Conservation (phyloP, 257 asterid species). For the Voacanga thouarsii region DNA sequence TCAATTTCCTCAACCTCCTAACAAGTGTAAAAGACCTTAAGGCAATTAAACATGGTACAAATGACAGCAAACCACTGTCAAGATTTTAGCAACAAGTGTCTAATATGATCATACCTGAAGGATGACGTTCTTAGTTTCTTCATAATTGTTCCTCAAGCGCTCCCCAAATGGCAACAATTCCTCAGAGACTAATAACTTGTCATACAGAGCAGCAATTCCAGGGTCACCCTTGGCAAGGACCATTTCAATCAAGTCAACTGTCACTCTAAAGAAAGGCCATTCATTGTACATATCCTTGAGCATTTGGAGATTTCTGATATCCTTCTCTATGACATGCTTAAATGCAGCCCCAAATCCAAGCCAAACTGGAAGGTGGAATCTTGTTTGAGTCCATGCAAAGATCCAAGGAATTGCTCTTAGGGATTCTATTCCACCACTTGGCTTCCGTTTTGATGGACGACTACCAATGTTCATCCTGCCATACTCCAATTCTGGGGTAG, state of each 20-base stretch:
- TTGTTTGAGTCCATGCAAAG: constrained; percentile 98
- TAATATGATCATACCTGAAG: constrained; percentile 51
- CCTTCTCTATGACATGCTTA: constrained; percentile 53
- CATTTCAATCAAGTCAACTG: constrained; percentile 91
- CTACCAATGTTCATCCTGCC: constrained; percentile 98
- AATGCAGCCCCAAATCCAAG: constrained; percentile 87
- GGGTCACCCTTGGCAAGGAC: constrained; percentile 95
- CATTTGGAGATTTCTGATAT: constrained; percentile 60
- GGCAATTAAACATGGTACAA: not conserved
- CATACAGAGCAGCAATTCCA: constrained; percentile 73
- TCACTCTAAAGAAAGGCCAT: constrained; percentile 97
- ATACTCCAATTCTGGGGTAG: constrained; percentile 92
- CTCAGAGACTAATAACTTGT: constrained; percentile 62
- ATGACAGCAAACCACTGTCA: not conserved
- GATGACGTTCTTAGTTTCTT: constrained; percentile 55
- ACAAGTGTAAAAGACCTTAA: not conserved
- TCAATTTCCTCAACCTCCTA: not conserved
- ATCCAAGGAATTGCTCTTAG: constrained; percentile 96
- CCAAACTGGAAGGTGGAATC: constrained; percentile 97
- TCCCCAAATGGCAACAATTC: constrained; percentile 71
- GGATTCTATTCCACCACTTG: constrained; percentile 94
- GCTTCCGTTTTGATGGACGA: constrained; percentile 87
- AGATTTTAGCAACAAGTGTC: not conserved
- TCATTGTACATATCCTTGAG: constrained; percentile 83
- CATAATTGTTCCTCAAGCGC: constrained; percentile 56